These are phyloP conservation scores for Viridothelium virens DNA, from an alignment of 495 filamentous ascomycete species.

Conservation along the genomic window DNA sequence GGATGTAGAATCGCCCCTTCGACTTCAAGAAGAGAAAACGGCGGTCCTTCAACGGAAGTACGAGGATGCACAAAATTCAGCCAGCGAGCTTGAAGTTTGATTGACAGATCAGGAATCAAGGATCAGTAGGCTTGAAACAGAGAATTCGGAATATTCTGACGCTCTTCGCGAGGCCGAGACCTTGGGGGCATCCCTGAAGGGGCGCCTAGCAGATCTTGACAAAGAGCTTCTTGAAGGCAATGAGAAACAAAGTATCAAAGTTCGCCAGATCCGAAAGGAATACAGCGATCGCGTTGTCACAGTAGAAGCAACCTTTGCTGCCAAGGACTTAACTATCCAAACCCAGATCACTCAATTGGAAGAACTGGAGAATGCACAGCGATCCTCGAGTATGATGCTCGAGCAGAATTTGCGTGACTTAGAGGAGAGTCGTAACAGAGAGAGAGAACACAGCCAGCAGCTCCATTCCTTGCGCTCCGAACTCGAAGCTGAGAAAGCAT, in stretches of 20 bases:
- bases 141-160: conserved; percentile 15
- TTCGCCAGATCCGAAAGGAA: conserved; percentile 12
- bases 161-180: conserved; percentile 19
- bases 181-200: conserved; percentile 11
- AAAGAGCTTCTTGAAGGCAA: conserved; percentile 17
- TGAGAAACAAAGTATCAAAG: conserved; percentile 11
- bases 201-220: conserved; percentile 15
- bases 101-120: conserved; percentile 14
- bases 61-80: conserved; percentile 16
- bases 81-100: conserved; percentile 23
- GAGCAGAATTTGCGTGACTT: neutral
- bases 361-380: neutral
- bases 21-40: conserved; percentile 39
- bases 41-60: conserved; percentile 29
- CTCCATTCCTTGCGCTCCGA: neutral
- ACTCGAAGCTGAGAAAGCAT: neutral
- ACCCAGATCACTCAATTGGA: neutral
- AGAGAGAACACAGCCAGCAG: neutral
- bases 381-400: neutral
- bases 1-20: conserved; percentile 45
- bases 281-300: conserved; percentile 9
- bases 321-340: neutral
- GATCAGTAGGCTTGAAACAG: conserved; percentile 25
- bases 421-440: neutral
- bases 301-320: neutral